Conservation (phyloP, 768 basidiomycete genomes). For the Boletus rufocinnamomeus region DNA sequence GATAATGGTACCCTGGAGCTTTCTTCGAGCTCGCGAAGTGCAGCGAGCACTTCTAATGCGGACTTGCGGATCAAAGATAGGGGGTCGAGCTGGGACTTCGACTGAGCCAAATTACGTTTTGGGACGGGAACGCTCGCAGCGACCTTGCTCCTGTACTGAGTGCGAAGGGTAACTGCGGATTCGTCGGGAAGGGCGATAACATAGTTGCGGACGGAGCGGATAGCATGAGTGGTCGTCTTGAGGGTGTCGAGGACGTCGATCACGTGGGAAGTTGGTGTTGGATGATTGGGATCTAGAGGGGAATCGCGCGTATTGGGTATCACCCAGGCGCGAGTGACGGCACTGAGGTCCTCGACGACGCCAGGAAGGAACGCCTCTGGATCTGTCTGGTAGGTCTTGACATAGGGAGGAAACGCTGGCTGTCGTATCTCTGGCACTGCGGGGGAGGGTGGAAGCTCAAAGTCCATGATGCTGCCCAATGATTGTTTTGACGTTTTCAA, state of each 20-base stretch:
- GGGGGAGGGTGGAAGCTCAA: conserved; percentile 75
- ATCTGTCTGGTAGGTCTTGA: conserved; percentile 70
- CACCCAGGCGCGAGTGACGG: conserved; percentile 65
- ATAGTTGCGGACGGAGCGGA: conserved; percentile 84
- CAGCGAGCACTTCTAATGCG: conserved; percentile 81
- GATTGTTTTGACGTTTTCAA: conserved; percentile 42
- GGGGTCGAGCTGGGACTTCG: conserved; percentile 52
- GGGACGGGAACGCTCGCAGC: conserved; percentile 35
- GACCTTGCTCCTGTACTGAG: conserved; percentile 58
- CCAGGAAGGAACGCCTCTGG: conserved; percentile 77
- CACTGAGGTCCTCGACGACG: conserved; percentile 71
- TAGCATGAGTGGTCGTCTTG: conserved; percentile 76
- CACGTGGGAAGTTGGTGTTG: conserved; percentile 27
- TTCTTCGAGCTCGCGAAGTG: conserved; percentile 82
- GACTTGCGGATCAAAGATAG: conserved; percentile 70
- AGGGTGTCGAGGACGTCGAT: conserved; percentile 68
- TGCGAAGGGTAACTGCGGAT: conserved; percentile 52
- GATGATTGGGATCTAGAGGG: conserved; percentile 18
- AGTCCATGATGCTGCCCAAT: conserved; percentile 45
- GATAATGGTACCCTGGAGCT: conserved; percentile 68
- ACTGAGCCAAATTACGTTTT: conserved; percentile 37
- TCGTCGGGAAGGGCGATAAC: conserved; percentile 81
- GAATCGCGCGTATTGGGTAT: conserved; percentile 36
- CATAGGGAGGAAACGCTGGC: conserved; percentile 51
- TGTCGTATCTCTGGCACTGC: conserved; percentile 47